Conservation (phyloP, 345 rosid genomes). For the Gossypium thurberi region DNA sequence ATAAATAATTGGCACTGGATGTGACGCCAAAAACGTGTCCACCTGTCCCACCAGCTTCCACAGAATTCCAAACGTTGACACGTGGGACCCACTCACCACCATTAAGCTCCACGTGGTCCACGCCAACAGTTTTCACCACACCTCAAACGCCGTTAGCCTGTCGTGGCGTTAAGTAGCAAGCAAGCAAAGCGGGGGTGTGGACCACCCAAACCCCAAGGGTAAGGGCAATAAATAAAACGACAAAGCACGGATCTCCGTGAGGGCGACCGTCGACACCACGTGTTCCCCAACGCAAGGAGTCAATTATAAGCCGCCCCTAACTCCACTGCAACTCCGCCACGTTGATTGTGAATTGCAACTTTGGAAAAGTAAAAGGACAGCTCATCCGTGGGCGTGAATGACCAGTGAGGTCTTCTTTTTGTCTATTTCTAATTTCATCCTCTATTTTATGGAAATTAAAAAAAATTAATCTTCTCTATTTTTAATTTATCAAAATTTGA, state of each 20-base stretch:
- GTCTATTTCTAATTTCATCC: no score
- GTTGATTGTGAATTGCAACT: background rate
- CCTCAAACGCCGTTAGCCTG: slow-evolving; percentile 25
- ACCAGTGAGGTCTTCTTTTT: no score
- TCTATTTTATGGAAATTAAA: no score
- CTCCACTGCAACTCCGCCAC: background rate
- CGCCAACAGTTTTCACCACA: slow-evolving; percentile 4
- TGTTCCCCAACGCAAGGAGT: slow-evolving; percentile 16
- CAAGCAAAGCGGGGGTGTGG: background rate
- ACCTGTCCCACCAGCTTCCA: background rate
- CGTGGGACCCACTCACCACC: slow-evolving; percentile 15
- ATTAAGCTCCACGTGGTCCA: slow-evolving; percentile 26
- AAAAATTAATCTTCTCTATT: no score
- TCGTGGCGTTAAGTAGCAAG: slow-evolving; percentile 39
- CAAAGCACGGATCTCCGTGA: slow-evolving; percentile 35
- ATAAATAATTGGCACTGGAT: background rate
- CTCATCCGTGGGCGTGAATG: background rate
- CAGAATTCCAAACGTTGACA: background rate
- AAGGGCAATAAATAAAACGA: slow-evolving; percentile 2
- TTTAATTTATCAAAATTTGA: no score
- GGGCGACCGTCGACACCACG: slow-evolving; percentile 23
- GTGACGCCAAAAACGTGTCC: slow-evolving; percentile 15
- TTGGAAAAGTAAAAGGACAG: slow-evolving; percentile 2
- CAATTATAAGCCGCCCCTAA: background rate
- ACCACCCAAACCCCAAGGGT: no score